These are phyloP conservation scores for Pulveroboletus frians DNA, from an alignment of 768 basidiomycete genomes.

Conservation along the genomic window DNA sequence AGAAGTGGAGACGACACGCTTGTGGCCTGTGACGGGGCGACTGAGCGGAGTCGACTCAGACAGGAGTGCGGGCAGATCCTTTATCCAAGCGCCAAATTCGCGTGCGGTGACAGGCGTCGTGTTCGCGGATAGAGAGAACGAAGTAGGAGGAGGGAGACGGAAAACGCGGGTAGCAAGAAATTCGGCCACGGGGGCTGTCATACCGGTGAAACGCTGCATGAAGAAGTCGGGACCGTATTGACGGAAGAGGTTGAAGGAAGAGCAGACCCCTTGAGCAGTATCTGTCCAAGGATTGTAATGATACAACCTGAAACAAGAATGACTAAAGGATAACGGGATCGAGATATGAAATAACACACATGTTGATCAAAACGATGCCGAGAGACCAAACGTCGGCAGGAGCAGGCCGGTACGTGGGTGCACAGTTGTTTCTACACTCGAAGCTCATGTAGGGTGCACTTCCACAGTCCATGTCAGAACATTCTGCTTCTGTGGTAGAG, in stretches of 20 bases:
- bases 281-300: constrained; percentile 99
- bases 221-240: constrained; percentile 81
- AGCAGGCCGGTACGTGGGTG: constrained; percentile 88
- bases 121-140: constrained; percentile 14
- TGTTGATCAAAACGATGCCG: constrained; percentile 98
- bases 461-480: constrained; percentile 96
- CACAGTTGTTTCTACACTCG: constrained; percentile 97
- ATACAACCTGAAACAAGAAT: constrained; percentile 63
- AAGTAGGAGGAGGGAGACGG: constrained; percentile 61
- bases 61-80: constrained; percentile 71
- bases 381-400: constrained; percentile 99
- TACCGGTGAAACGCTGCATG: constrained; percentile 83
- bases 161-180: constrained; percentile 84
- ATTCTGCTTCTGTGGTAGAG: constrained; percentile 82
- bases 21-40: constrained; percentile 39
- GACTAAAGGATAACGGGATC: background rate
- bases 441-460: constrained; percentile 99
- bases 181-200: constrained; percentile 81
- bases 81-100: constrained; percentile 84
- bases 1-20: constrained; percentile 53
- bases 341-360: constrained; percentile 45
- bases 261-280: constrained; percentile 73
- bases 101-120: constrained; percentile 54
- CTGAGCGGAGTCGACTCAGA: constrained; percentile 33
- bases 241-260: constrained; percentile 78